Conservation (phyloP, 305 asterid species). For the Solanum hybrid region DNA sequence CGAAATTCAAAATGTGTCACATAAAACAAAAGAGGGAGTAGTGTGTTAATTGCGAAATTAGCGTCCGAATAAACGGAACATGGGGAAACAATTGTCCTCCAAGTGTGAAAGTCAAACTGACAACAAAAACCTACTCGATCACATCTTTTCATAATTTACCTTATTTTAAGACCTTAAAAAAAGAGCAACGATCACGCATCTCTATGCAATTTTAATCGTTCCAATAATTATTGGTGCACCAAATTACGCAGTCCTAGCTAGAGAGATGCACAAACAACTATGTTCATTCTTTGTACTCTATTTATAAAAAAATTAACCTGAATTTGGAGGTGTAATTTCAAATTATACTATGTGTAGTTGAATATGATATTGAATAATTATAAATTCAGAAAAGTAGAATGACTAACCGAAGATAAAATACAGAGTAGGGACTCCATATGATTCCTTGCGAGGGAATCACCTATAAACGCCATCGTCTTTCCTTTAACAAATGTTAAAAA, state of each 20-base stretch:
- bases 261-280: background rate
- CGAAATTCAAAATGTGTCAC: too few species aligned
- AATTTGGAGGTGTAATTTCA: too few species aligned
- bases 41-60: background rate
- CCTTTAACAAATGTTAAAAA: constrained; percentile 40
- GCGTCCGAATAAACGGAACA: background rate
- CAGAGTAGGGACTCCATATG: constrained; percentile 78
- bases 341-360: too few species aligned
- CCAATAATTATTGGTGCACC: background rate
- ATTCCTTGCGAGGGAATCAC: constrained; percentile 64
- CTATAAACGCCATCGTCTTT: constrained; percentile 60
- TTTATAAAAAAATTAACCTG: background rate
- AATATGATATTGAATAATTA: too few species aligned
- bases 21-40: too few species aligned
- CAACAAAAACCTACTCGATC: background rate
- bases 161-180: background rate
- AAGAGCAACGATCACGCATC: background rate
- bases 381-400: background rate
- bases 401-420: constrained; percentile 51
- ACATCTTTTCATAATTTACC: background rate
- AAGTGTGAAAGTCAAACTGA: background rate
- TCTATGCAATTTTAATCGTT: background rate
- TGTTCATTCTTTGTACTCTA: background rate
- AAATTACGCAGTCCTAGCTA: background rate
- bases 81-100: background rate